Base-by-base conservation (phyloP, 2,329 filamentous ascomycete species). In the Fusarium bactridioides region DNA sequence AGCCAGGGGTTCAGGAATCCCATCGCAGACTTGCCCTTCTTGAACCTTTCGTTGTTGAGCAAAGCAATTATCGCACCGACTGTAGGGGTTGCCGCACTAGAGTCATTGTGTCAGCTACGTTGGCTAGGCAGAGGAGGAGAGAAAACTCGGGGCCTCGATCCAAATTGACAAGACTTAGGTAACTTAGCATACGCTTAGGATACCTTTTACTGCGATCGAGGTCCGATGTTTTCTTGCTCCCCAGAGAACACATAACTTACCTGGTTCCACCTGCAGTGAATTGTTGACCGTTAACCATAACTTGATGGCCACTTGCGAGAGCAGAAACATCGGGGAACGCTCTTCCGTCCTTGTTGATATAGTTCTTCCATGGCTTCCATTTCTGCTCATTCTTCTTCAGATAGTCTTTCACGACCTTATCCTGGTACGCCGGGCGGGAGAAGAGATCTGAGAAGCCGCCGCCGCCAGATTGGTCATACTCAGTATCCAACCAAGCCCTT, bases 1-100 rank as follows among this genome's bases (percentile, higher is more conserved):
- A 91, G 80, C 86, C 87, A 89, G 3, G 89, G 89, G 77, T 91
- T 91, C 31, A 91, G 78, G 75, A 90, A 91, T 3, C 89, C 89
- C 74, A 91, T 80, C 0, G 82, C 76, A 11, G 85, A 78, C 76
- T 86, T 85, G 3, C 88, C 87, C n/a, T 82, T 81, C 21, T 85
- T 82, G 53, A 92, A 80, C 37, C 90, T 84, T 27, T 88, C 86
- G 66, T 90, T 88, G 76, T 93, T 93, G 56, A 94, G 79, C 41
- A 92, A 84, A 2, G 88, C 85, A 54, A 94, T 82, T 69, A 94
- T 85, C 19, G 86, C 86, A 0, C 91, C 90, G 55, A 91, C 86
- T 1, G 90, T 83, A 0, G 92, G 92, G 1, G 88, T 82, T 5
- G 91, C 86, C 2, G 91, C 90, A 62, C 84, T 86, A 53, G 27